Base-by-base conservation (phyloP, 192 early-diverging fungal genomes). In the Rhizophagus clarus region DNA sequence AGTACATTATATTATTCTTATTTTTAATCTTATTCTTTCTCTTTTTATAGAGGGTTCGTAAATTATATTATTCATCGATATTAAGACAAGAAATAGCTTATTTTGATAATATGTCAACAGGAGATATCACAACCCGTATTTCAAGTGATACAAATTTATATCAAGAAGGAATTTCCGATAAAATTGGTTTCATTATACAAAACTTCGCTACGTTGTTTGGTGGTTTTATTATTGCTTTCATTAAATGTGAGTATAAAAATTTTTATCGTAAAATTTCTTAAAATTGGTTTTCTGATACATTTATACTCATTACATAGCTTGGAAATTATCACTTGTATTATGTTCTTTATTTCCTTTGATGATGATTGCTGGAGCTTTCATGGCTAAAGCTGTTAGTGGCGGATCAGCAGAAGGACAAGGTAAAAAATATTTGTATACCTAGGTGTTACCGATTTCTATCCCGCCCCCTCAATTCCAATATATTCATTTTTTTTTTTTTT, bases 81-180 rank as follows among this genome's bases (percentile, higher is more conserved):
- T 86, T 98, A 49, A 88, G 93, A 60, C 96, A 97, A 83, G 91
- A 97, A 24, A 89, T 94, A 69, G 90, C 89, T 32, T 98, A 92
- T 90, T 96, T 96, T 78, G 96, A 97, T 75, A 24, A 17, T 10
- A 49, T 24, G 9, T 15, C 31, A 28, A 56, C 76, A 60, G 79
- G 74, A 3, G 90, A 94, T 28, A 87, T 98, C 32, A 93, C 93
- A 5, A 93, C 94, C 32, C 91, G 95, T 29, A 91, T 98, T 37
- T 90, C 94, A 42, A 87, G 88, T 49, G 95, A 98, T 77, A 95
- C 93, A 37, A 88, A 92, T 51, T 66, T 96, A 76, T 87, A 96
- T 56, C 94, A 97, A 84, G 96, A 96, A 70, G 96, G 94, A 29
- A 91, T 95, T 32, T 86, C 88, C 28, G 95, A 95, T 62, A 97